Percentiles rank a stretch among this genome's conserved stretches.
These are phyloP conservation scores for Neofusicoccum umdonicola DNA, from an alignment of 2,329 filamentous ascomycete species.

Conservation along the genomic window DNA sequence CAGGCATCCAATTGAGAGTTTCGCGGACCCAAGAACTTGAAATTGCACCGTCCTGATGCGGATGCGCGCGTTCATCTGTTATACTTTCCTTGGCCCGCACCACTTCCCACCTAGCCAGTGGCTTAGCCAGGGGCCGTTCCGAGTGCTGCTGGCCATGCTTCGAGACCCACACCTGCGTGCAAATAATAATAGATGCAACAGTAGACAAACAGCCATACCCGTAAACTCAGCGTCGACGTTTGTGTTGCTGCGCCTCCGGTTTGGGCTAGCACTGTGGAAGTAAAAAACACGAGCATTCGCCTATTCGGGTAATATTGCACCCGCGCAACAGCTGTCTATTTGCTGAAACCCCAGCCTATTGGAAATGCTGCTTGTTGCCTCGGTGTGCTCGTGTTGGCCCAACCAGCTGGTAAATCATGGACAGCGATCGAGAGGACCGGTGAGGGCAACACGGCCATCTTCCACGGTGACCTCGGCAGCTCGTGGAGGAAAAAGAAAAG, in stretches of 20 bases:
- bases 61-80: not conserved
- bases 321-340: too few species aligned
- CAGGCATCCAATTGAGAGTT: not conserved
- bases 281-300: too few species aligned
- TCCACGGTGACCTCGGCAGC: not conserved
- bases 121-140: too few species aligned
- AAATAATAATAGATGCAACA: not conserved
- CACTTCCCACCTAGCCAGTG: not conserved
- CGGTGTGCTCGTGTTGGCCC: not conserved
- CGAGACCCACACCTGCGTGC: not conserved
- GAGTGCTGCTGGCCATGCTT: not conserved
- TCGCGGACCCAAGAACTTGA: not conserved
- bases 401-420: not conserved
- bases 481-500: not conserved
- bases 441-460: too few species aligned
- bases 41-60: not conserved
- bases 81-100: not conserved
- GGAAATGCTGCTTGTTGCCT: not conserved
- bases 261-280: not conserved
- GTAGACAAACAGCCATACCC: not conserved
- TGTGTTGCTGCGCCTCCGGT: not conserved
- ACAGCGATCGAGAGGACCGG: too few species aligned
- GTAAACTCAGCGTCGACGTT: not conserved
- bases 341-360: too few species aligned
- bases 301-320: too few species aligned